Evolutionary conservation across 2,329 filamentous ascomycete species (phyloP), one percentile per base, ranked within the genome.

Genomic region (Aspergillus sp.): DNA sequence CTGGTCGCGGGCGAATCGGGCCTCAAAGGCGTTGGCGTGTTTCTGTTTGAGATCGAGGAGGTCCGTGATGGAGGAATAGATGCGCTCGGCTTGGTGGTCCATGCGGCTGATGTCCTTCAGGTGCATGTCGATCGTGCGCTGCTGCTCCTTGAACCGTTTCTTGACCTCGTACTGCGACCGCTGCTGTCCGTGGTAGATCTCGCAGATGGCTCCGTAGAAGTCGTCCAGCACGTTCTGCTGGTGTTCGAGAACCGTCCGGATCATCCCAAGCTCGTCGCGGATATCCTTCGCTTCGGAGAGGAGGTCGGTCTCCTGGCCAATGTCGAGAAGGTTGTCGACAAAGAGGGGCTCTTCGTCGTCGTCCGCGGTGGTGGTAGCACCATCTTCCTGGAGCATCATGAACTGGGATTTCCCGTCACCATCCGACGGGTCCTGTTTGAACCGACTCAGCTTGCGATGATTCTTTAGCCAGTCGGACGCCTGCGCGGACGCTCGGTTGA

Each of bases 31-130:
- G 67, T 87, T 88, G 57, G 83, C 84, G 53, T 88, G 84, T 65
- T 87, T 87, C 60, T 88, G 85, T 61, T 88, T 88, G 1, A 87
- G 76, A 57, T 88, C 85, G 0, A 88, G 78, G 4, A 88, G 71
- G 58, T 87, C 81, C 0, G 81, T 84, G 42, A 87, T 78, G 52
- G 77, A 81, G 41, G 77, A 71, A 62, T 86, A 86, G 55, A 86
- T 81, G 19, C 79, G 76, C 52, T 80, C 76, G 0, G 84, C 83
- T 64, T 86, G 84, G 47, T 79, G 78, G 61, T 85, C 80, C 84
- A 87, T 87, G 14, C 83, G 76, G 31, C 79, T 76, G n/a, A 87
- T 76, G 54, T 87, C 84, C 54, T 81, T 80, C 44, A 81, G 68
- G 46, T 84, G 79, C 47, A 79, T 76, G 43, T 84, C 81, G 19